Percentiles rank a stretch among this genome's conserved stretches.
phyloP scores from a whole-genome alignment of 2,329 filamentous ascomycete genomes.

The Raffaelea ambrosiae region DNA sequence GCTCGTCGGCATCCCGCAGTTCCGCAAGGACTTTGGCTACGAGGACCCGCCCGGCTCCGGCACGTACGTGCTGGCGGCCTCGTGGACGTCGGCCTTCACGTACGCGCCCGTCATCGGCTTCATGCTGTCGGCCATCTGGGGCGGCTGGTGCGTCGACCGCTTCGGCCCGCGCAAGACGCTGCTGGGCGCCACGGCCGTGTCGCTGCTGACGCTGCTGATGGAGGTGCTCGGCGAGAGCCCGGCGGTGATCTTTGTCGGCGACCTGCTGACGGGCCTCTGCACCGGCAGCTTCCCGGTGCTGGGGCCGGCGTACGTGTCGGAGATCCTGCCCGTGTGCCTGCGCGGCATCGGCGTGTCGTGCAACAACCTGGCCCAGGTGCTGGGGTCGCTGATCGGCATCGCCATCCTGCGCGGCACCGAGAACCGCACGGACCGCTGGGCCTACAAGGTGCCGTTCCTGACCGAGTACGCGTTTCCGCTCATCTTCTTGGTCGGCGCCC shows the following conservation, averaged over 20 bases:
- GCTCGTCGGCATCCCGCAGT: conserved; percentile 2
- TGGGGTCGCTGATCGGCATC: too few species aligned
- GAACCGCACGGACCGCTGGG: conserved; percentile 10
- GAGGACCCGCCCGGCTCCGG: neutral
- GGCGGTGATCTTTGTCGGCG: neutral
- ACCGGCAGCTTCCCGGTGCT: neutral
- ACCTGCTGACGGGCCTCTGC: neutral
- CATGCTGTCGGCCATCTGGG: neutral
- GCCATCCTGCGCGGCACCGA: too few species aligned
- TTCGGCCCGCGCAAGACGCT: neutral
- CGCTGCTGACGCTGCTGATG: neutral
- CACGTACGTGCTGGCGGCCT: neutral
- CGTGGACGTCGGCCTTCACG: neutral
- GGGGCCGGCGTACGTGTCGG: too few species aligned
- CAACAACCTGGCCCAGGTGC: too few species aligned
- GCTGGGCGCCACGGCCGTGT: neutral
- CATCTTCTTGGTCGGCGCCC: conserved; percentile 3
- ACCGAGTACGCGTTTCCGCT: conserved; percentile 7
- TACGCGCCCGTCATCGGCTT: neutral
- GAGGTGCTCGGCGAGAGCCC: neutral
- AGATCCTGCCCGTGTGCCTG: too few species aligned
- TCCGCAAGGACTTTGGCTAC: conserved; percentile 3
- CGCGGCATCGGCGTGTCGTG: too few species aligned
- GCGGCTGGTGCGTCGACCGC: neutral
- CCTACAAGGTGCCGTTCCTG: conserved; percentile 8